phyloP scores from a whole-genome alignment of 2,329 filamentous ascomycete species.

The Geosmithia morbida region DNA sequence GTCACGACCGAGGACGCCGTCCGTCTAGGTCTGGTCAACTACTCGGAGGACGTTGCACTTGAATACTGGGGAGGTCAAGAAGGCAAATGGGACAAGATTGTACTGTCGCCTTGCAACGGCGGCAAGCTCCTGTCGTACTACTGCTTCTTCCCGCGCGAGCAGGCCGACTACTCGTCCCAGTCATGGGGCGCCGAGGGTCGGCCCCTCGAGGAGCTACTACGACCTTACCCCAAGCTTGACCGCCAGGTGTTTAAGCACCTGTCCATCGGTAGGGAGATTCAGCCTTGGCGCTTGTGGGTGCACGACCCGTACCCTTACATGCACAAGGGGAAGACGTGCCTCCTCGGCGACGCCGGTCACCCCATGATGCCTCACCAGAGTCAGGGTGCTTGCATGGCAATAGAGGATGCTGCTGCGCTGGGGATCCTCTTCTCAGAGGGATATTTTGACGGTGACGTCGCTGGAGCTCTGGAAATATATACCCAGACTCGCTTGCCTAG shows the following conservation, averaged over 20 bases:
- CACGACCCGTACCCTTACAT: conserved; percentile 47
- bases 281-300: conserved; percentile 49
- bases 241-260: conserved; percentile 40
- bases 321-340: conserved; percentile 32
- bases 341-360: conserved; percentile 53
- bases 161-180: conserved; percentile 46
- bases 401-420: conserved; percentile 49
- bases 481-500: conserved; percentile 37
- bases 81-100: conserved; percentile 52
- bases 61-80: conserved; percentile 60
- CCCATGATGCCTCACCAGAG: conserved; percentile 59
- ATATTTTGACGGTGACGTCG: conserved; percentile 31
- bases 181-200: conserved; percentile 39
- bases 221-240: conserved; percentile 46
- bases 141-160: conserved; percentile 46
- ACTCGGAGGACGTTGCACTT: conserved; percentile 42
- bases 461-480: conserved; percentile 32
- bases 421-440: conserved; percentile 42
- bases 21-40: conserved; percentile 45
- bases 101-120: conserved; percentile 53
- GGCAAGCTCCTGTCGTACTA: conserved; percentile 54
- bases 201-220: conserved; percentile 43
- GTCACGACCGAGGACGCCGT: conserved; percentile 46
- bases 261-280: conserved; percentile 44
- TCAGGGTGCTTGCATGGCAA: conserved; percentile 55